Conservation (phyloP, 2,329 filamentous ascomycete genomes). For the Metarhizium robertsii region DNA sequence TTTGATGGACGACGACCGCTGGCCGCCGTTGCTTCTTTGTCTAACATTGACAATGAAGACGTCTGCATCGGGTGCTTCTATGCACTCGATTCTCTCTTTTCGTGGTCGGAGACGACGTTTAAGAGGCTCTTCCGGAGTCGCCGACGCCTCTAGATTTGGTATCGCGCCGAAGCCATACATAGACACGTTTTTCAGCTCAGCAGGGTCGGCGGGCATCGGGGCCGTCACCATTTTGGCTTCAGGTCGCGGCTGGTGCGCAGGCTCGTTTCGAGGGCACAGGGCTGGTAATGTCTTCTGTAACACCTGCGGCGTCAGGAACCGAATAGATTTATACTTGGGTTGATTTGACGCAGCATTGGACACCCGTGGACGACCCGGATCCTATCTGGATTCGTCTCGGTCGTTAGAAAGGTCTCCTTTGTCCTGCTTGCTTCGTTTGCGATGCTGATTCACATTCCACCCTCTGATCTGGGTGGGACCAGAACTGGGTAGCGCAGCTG, state of each 20-base stretch:
- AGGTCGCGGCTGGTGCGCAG: conserved; percentile 1
- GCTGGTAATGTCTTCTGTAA: conserved; percentile 6
- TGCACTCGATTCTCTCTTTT: background rate
- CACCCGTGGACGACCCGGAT: conserved; percentile 17
- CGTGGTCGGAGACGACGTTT: conserved; percentile 7
- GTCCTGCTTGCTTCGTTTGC: conserved; percentile 27
- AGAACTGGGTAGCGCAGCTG: conserved; percentile 44
- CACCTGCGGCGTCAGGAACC: conserved; percentile 1
- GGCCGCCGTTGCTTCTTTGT: background rate
- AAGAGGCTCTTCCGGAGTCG: conserved; percentile 3
- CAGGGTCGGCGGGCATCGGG: conserved; percentile 3
- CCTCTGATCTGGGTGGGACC: conserved; percentile 48
- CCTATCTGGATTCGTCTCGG: conserved; percentile 30
- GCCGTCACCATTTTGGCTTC: conserved; percentile 10
- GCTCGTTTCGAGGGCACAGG: conserved; percentile 2
- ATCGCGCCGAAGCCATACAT: conserved; percentile 13
- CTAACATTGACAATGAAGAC: background rate
- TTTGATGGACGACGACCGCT: background rate
- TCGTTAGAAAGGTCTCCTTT: conserved; percentile 22
- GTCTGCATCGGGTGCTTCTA: background rate
- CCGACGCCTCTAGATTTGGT: conserved; percentile 8
- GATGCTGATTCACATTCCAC: conserved; percentile 40
- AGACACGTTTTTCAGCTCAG: conserved; percentile 4
- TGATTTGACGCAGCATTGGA: conserved; percentile 8
- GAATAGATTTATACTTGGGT: background rate